Conservation (phyloP, 192 early-diverging fungal species). For the Gryganskiella cystojenkinii region DNA sequence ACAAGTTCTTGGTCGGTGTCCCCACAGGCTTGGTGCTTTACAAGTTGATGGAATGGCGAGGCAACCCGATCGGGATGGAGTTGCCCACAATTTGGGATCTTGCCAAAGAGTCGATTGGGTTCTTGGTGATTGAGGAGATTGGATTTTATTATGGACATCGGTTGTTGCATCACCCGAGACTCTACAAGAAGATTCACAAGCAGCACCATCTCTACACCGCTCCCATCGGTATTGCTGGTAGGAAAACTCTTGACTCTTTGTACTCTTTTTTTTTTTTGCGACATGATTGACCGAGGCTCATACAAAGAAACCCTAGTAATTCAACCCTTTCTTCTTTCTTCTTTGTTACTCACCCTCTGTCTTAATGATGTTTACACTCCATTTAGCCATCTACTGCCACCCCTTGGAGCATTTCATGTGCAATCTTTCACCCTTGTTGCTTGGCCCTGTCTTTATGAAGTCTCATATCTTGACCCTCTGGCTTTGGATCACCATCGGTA, state of each 20-base stretch:
- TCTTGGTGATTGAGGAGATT: conserved; percentile 75
- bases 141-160: conserved; percentile 82
- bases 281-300: too few species aligned
- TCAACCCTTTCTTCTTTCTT: neutral
- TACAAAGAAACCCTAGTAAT: neutral
- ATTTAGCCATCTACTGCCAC: conserved; percentile 68
- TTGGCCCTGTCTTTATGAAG: conserved; percentile 63
- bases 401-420: conserved; percentile 74
- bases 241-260: conserved; percentile 14
- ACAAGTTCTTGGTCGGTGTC: conserved; percentile 73
- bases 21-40: conserved; percentile 77
- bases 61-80: conserved; percentile 73
- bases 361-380: neutral
- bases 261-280: neutral
- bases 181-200: conserved; percentile 86
- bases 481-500: conserved; percentile 74
- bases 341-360: neutral
- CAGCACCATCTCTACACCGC: conserved; percentile 80
- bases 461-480: conserved; percentile 76
- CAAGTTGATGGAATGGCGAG: conserved; percentile 66
- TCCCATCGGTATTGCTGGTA: conserved; percentile 78
- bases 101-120: conserved; percentile 63
- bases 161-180: conserved; percentile 69
- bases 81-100: conserved; percentile 67
- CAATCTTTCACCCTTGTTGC: conserved; percentile 67